Evolutionary conservation across 1,284 basidiomycete species (phyloP), one percentile per base, ranked within the genome.

Genomic region (Cerrena zonata): DNA sequence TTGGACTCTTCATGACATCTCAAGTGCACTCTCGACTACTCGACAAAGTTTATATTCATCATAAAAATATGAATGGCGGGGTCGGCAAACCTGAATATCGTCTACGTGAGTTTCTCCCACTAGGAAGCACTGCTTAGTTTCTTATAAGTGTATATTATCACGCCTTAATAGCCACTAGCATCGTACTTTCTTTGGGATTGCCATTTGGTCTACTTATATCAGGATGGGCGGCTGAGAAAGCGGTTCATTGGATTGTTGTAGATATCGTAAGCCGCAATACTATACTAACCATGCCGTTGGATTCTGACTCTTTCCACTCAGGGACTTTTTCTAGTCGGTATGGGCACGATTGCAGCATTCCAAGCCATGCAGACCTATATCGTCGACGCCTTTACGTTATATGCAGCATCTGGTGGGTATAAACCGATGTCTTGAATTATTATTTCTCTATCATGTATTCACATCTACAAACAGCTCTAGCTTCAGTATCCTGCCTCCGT

Each of bases 191-290:
- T 0, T 49, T 79, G 1, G 4, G 78, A 1, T 65, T 85, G 2
- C 78, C 82, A 0, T 62, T 76, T 2, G 87, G 86, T 0, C 64
- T 87, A 10, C 59, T 89, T 2, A 65, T 88, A 1, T 64, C 75
- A 1, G 86, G 87, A 5, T 89, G 86, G 86, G 69, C 74, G 0
- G 78, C 79, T 1, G 60, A 84, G 50, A 64, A 72, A 12, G 63
- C 65, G 26, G 60, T 75, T 0, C 79, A 79, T 54, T 89, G 86
- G 86, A 79, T 87, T 51, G 80, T 69, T 0, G 74, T 79, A 0
- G 83, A 86, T 53, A 72, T 86, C 39, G 82, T 83, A 54, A 59
- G 77, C 64, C n/a, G n/a, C n/a, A n/a, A n/a, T n/a, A n/a, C n/a
- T n/a, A n/a, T n/a, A n/a, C n/a, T n/a, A n/a, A n/a, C n/a, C n/a